Evolutionary conservation across 2,329 filamentous ascomycete genomes (phyloP), one percentile per base, ranked within the genome.

Genomic region (Paraphaeosphaeria sporulosa): DNA sequence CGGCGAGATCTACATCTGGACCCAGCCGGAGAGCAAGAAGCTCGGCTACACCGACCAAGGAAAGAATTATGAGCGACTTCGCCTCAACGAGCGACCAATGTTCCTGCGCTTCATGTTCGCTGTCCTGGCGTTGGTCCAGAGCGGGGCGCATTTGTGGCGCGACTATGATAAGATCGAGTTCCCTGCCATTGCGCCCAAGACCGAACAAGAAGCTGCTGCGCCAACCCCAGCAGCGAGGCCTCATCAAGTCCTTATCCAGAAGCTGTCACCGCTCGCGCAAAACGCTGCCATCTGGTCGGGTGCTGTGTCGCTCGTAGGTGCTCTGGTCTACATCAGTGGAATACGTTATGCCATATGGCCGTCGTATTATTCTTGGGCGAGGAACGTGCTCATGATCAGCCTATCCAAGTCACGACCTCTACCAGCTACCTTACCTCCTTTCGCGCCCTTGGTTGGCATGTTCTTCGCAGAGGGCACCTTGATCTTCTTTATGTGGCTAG

Each of bases 81-180:
- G 88, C 55, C 80, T 97, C 60, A 98, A 98, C 75, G 94, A 98
- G 81, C 87, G 91, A 65, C 90, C 93, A 0, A 85, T 98, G 27
- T 95, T 93, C 74, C 82, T 97, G 53, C 88, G 91, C 36, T 86
- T 85, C 61, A 88, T 91, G 70, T 86, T 95, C 65, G 73, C 89
- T 3, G 76, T 89, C 0, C 83, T 95, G 46, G 92, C 91, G 4
- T 60, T 91, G 10, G 79, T 85, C n/a, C 91, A 96, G 76, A 87
- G 90, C 1, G 71, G 85, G 12, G 72, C 85, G 34, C 94, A 97
- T 74, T 81, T 96, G 17, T 87, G 85, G 72, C 82, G 81, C 54
- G 93, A 97, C 72, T 87, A 89, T 63, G 93, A 97, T 75, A 85
- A 85, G 42, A 82, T 96, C 53, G 71, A 81, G 3, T 66, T 85